Evolutionary conservation across 257 asterid species (phyloP).

Genomic region (Leonotis leonurus): DNA sequence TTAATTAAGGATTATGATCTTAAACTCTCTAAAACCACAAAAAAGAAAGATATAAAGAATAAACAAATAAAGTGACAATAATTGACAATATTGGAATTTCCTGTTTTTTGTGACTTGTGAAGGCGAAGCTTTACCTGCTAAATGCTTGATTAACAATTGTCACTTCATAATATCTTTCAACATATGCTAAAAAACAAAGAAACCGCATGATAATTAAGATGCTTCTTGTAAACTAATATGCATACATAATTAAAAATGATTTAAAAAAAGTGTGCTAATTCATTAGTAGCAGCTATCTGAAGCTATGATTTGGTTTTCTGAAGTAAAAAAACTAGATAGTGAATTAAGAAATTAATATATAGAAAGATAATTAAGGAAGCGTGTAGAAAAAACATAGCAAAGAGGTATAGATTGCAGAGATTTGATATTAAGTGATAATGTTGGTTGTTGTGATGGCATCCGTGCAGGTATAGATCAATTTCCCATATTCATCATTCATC

Average conservation of each 20-base stretch:
- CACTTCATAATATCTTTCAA: background rate
- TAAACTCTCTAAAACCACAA: background rate
- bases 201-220: background rate
- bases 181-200: background rate
- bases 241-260: too few species aligned
- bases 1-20: too few species aligned
- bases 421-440: slow-evolving; percentile 10
- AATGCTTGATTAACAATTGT: background rate
- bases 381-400: too few species aligned
- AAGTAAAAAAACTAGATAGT: too few species aligned
- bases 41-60: background rate
- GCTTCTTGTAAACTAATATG: too few species aligned
- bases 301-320: too few species aligned
- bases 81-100: background rate
- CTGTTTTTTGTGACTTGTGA: background rate
- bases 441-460: slow-evolving; percentile 18
- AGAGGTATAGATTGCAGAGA: too few species aligned
- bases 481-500: slow-evolving; percentile 2
- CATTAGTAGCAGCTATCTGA: too few species aligned
- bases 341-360: too few species aligned
- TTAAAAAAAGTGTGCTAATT: too few species aligned
- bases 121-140: background rate
- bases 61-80: background rate
- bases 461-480: background rate
- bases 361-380: too few species aligned